Evolutionary conservation across 208 protist species (phyloP), one percentile per base, ranked within the genome.

Genomic region (Leptomonas seymouri): DNA sequence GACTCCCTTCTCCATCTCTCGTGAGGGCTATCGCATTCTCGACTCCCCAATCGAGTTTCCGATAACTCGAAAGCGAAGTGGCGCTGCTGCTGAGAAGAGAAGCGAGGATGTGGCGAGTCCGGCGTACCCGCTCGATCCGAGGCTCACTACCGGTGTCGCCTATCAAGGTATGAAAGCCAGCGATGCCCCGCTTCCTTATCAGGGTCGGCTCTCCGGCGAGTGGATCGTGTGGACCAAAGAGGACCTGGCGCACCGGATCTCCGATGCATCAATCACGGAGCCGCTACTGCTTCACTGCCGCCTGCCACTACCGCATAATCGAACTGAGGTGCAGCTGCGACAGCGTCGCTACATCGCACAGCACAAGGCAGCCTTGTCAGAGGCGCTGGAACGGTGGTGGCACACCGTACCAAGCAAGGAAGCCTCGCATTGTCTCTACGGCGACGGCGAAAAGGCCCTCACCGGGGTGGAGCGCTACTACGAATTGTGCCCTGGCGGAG

Each of bases 161-260:
- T 59, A 75, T 23, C 39, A 53, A 14, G 51, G 58, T 30, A 3
- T 34, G n/a, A 41, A 54, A 18, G 41, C 57, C 20, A 20, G 20
- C 28, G 49, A 67, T 45, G 31, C 63, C 31, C 31, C 46, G 11
- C 71, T 82, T 16, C 68, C 73, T 16, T 90, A 84, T 53, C 34
- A 46, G 23, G 78, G 80, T 15, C 62, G 61, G 9, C 75, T 96
- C 28, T 94, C 91, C 7, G 78, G 78, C 11, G 78, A 93, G 54
- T 96, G 89, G 87, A 82, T 86, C 20, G 74, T 96, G n/a, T 94
- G 62, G 87, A 93, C 57, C 59, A 76, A 60, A 57, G 70, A 64
- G 50, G 45, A 21, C 25, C 42, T 49, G 14, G 34, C 31, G 6
- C 56, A 71, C 30, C 45, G 44, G 23, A 46, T 14, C 16, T 3